A percentile compares a stretch with the other conserved stretches of the same genome.
Evolutionary conservation across 805 yeast species (phyloP).

Genomic region (Teunomyces panamensis): DNA sequence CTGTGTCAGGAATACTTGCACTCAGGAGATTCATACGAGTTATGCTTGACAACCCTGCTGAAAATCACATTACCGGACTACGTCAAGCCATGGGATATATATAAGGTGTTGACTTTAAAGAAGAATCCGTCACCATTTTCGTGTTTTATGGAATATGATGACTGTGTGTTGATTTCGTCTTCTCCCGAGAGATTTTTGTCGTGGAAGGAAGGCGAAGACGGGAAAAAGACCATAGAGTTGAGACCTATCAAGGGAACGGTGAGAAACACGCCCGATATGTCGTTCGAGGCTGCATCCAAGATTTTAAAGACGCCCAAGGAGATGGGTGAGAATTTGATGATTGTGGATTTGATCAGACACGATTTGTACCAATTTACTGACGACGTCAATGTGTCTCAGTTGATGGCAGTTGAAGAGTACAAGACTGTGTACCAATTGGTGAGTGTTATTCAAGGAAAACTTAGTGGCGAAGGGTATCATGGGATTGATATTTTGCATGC

Average conservation of each 20-base stretch:
- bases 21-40: slow-evolving; percentile 89
- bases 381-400: slow-evolving; percentile 65
- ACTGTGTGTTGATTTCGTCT: slow-evolving; percentile 68
- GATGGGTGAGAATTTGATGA: slow-evolving; percentile 94
- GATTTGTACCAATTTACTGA: slow-evolving; percentile 71
- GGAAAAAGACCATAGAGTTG: slow-evolving; percentile 57
- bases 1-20: slow-evolving; percentile 65
- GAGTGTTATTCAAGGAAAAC: slow-evolving; percentile 74
- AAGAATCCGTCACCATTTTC: slow-evolving; percentile 93
- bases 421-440: slow-evolving; percentile 88
- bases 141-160: slow-evolving; percentile 68
- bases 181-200: slow-evolving; percentile 92
- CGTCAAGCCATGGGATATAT: slow-evolving; percentile 72
- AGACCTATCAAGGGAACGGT: slow-evolving; percentile 98
- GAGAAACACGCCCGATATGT: slow-evolving; percentile 54
- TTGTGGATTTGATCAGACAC: slow-evolving; percentile 91
- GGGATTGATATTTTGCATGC: slow-evolving; percentile 79
- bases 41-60: slow-evolving; percentile 83
- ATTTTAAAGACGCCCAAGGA: slow-evolving; percentile 84
- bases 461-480: slow-evolving; percentile 37
- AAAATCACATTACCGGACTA: slow-evolving; percentile 48
- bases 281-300: slow-evolving; percentile 54
- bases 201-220: slow-evolving; percentile 54
- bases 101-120: slow-evolving; percentile 58
- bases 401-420: slow-evolving; percentile 93